These are phyloP conservation scores for Globisporangium lucens DNA, from an alignment of 352 stramenopile species.

Conservation along the genomic window DNA sequence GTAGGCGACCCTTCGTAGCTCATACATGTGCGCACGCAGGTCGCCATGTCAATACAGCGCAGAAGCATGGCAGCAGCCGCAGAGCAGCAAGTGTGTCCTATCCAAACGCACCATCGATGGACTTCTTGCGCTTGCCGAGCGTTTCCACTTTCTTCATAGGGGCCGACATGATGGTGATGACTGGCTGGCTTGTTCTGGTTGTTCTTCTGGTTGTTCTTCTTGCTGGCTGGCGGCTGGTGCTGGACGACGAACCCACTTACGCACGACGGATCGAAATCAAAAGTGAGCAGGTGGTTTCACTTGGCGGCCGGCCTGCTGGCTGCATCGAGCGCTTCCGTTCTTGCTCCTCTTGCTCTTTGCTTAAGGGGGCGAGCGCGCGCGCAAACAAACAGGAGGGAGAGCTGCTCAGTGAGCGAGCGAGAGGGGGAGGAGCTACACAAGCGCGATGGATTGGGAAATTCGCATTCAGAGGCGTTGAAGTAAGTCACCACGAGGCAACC, in stretches of 20 bases:
- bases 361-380: not conserved
- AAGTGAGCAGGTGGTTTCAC: constrained; percentile 17
- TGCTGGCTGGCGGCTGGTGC: not conserved
- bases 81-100: not conserved
- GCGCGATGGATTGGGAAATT: constrained; percentile 5
- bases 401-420: not conserved
- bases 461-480: constrained; percentile 21
- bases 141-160: constrained; percentile 79
- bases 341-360: not conserved
- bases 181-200: constrained; percentile 8
- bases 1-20: not conserved
- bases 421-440: constrained; percentile 3
- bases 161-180: constrained; percentile 21
- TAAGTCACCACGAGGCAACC: constrained; percentile 4
- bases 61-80: constrained; percentile 2
- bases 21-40: not conserved
- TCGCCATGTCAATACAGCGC: not conserved
- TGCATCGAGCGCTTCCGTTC: not conserved
- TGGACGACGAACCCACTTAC: constrained; percentile 14
- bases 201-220: constrained; percentile 1
- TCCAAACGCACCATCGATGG: constrained; percentile 62
- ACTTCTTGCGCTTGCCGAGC: constrained; percentile 89
- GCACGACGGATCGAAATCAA: constrained; percentile 19
- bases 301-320: not conserved
- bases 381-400: not conserved